These are phyloP conservation scores for Rhododendron griersonianum DNA, from an alignment of 148 eudicot species.

Conservation along the genomic window DNA sequence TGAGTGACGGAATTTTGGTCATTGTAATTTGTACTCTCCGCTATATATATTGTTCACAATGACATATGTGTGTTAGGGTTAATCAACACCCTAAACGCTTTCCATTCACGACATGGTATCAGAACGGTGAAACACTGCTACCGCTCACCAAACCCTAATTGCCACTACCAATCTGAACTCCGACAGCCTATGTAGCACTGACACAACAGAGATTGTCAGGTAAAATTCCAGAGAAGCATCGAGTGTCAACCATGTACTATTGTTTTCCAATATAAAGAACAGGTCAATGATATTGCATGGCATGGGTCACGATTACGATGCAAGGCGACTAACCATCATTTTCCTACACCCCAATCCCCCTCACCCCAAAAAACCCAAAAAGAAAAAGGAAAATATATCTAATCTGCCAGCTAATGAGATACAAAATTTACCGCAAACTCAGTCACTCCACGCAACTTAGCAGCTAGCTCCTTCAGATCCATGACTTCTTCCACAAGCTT, in stretches of 20 bases:
- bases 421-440: constrained; percentile 74
- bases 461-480: constrained; percentile 78
- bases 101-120: not conserved
- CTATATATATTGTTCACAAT: not conserved
- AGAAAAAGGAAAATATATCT: not conserved
- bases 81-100: not conserved
- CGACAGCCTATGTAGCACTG: not conserved
- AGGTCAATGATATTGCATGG: not conserved
- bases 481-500: constrained; percentile 69
- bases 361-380: not conserved
- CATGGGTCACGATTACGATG: not conserved
- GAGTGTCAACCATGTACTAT: not conserved
- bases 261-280: not conserved
- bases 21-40: not conserved
- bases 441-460: constrained; percentile 53
- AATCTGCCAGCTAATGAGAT: not conserved
- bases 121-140: not conserved
- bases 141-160: not conserved
- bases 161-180: not conserved
- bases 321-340: not conserved
- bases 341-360: not conserved
- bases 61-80: not conserved
- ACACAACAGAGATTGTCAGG: not conserved
- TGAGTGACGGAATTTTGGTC: not conserved
- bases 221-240: not conserved